Conservation (phyloP, 164 flowering plant species). For the Umbilicus rupestris region DNA sequence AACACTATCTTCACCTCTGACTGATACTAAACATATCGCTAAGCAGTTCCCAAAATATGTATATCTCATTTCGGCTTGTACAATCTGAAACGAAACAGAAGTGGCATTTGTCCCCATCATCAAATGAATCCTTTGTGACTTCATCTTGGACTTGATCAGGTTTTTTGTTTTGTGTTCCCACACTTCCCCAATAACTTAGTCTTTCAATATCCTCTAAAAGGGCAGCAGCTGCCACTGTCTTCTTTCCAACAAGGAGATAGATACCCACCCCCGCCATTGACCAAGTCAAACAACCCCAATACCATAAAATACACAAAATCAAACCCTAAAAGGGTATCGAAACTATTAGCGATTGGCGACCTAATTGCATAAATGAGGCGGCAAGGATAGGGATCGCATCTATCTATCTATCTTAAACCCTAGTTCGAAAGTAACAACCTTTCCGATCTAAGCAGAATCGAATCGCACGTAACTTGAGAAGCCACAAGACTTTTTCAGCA, state of each 20-base stretch:
- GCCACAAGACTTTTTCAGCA: too few species aligned
- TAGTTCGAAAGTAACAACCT: too few species aligned
- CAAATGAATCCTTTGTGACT: not conserved
- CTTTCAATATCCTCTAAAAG: slow-evolving; percentile 11
- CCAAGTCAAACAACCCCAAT: not conserved
- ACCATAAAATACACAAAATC: not conserved
- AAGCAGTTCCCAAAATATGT: slow-evolving; percentile 31
- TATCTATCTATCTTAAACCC: too few species aligned
- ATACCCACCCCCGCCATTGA: not conserved
- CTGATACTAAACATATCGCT: not conserved
- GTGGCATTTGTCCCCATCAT: not conserved
- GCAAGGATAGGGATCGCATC: too few species aligned
- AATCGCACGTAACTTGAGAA: too few species aligned
- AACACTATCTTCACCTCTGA: slow-evolving; percentile 17
- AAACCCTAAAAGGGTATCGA: too few species aligned
- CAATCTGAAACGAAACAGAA: slow-evolving; percentile 13
- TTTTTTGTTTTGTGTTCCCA: not conserved
- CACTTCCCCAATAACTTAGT: slow-evolving; percentile 9
- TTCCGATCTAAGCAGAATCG: too few species aligned
- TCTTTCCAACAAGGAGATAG: not conserved
- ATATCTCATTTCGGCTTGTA: slow-evolving; percentile 16
- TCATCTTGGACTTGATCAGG: slow-evolving; percentile 12
- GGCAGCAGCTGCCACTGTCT: not conserved
- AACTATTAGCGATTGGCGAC: too few species aligned
- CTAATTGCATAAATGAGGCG: too few species aligned